Evolutionary conservation across 1,284 basidiomycete species (phyloP).

Genomic region (Taiwanofungus camphoratus): DNA sequence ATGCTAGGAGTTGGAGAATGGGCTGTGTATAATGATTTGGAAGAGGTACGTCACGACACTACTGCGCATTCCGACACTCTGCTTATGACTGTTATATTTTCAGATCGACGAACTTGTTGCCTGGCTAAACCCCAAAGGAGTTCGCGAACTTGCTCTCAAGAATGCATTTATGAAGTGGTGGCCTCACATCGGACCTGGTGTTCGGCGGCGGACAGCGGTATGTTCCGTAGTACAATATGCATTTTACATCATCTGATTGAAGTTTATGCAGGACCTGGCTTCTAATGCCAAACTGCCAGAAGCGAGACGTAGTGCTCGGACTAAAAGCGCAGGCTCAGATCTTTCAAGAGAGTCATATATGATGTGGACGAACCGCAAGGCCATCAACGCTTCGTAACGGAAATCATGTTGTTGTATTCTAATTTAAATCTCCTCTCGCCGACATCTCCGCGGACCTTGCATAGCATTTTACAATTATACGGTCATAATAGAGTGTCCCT

Average conservation of each 20-base stretch:
- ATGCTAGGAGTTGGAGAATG: slow-evolving; percentile 76
- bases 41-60: slow-evolving; percentile 56
- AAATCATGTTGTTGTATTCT: no score
- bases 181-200: slow-evolving; percentile 78
- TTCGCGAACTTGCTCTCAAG: slow-evolving; percentile 81
- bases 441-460: slow-evolving; percentile 1
- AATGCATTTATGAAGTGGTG: slow-evolving; percentile 80
- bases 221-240: slow-evolving; percentile 27
- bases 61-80: slow-evolving; percentile 4
- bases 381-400: slow-evolving; percentile 35
- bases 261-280: slow-evolving; percentile 63
- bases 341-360: slow-evolving; percentile 74
- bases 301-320: slow-evolving; percentile 70
- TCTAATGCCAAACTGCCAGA: slow-evolving; percentile 64
- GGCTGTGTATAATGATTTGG: slow-evolving; percentile 83
- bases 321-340: slow-evolving; percentile 55
- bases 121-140: slow-evolving; percentile 91
- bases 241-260: background rate
- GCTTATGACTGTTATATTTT: slow-evolving; percentile 10
- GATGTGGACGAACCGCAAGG: slow-evolving; percentile 76
- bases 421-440: background rate
- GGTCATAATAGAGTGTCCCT: background rate
- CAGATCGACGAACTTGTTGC: slow-evolving; percentile 78
- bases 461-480: slow-evolving; percentile 1
- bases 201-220: slow-evolving; percentile 69